Conservation (phyloP, 2,329 filamentous ascomycete species). For the Fusarium sp. region DNA sequence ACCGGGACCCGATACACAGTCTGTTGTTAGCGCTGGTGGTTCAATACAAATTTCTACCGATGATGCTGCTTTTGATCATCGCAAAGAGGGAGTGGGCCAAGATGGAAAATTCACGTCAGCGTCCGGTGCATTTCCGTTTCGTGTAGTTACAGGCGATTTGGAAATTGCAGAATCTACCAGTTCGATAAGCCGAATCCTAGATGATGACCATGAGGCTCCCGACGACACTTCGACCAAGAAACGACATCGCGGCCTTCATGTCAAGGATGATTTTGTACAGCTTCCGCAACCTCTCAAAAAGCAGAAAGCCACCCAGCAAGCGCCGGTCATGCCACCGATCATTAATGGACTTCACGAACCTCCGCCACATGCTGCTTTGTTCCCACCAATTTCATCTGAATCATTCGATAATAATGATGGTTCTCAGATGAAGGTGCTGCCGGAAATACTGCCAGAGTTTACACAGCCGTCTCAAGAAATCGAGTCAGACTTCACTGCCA, state of each 20-base stretch:
- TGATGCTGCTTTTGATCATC: conserved; percentile 39
- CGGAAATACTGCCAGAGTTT: conserved; percentile 59
- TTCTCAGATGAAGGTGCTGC: conserved; percentile 56
- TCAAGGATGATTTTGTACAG: conserved; percentile 72
- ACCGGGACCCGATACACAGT: conserved; percentile 33
- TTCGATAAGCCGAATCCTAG: conserved; percentile 60
- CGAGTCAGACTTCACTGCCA: conserved; percentile 44
- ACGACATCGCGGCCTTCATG: conserved; percentile 59
- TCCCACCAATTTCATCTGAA: conserved; percentile 70
- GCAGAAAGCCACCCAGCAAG: conserved; percentile 68
- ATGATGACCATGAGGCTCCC: conserved; percentile 56
- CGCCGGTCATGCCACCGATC: conserved; percentile 68
- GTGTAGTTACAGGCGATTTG: conserved; percentile 56
- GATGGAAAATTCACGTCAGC: conserved; percentile 44
- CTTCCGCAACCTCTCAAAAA: conserved; percentile 74
- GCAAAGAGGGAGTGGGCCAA: conserved; percentile 37
- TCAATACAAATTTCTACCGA: conserved; percentile 35
- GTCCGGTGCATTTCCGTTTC: conserved; percentile 52
- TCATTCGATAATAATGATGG: conserved; percentile 65
- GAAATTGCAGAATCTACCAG: conserved; percentile 56
- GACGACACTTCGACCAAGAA: conserved; percentile 67
- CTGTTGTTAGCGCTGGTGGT: conserved; percentile 23
- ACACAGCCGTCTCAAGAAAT: conserved; percentile 50
- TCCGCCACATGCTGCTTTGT: conserved; percentile 69
- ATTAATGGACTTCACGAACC: conserved; percentile 73